Evolutionary conservation across 108 stramenopile genomes (phyloP).

Genomic region (Cyclostephanos tholiformis): DNA sequence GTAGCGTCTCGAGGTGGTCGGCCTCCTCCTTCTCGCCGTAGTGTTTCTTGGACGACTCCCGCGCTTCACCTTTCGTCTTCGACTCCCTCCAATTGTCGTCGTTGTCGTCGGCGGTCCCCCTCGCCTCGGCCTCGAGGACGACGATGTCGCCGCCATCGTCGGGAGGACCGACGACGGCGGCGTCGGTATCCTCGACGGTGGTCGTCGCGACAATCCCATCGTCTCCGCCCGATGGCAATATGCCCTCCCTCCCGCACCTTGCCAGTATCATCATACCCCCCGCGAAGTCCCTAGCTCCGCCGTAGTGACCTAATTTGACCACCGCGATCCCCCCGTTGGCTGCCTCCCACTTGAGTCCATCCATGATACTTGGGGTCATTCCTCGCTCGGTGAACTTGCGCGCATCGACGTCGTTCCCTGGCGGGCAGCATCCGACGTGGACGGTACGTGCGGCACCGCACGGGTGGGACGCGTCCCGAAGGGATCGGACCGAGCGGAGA

Average conservation of each 20-base stretch:
- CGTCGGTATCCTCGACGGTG: too few species aligned
- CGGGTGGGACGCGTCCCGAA: constrained; percentile 44
- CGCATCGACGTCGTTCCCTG: constrained; percentile 9
- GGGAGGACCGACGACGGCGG: background rate
- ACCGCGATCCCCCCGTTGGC: constrained; percentile 37
- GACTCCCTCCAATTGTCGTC: background rate
- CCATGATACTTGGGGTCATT: background rate
- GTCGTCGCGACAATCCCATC: background rate
- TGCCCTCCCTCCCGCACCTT: constrained; percentile 6
- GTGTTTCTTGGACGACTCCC: constrained; percentile 1
- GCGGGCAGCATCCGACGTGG: constrained; percentile 41
- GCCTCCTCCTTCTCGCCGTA: constrained; percentile 22
- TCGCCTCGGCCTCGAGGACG: background rate
- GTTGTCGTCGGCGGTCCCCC: background rate
- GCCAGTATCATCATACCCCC: constrained; percentile 29
- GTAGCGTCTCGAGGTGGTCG: constrained; percentile 34
- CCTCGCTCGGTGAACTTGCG: constrained; percentile 37
- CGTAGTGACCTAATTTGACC: constrained; percentile 36
- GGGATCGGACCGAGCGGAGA: constrained; percentile 27
- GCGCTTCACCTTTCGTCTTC: background rate
- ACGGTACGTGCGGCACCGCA: constrained; percentile 39
- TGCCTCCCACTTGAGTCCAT: constrained; percentile 24
- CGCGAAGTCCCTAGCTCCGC: constrained; percentile 37
- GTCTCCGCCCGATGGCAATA: background rate
- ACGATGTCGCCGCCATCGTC: background rate